These are phyloP conservation scores for Ophiostoma angusticollis DNA, from an alignment of 2,329 filamentous ascomycete genomes.

Conservation along the genomic window DNA sequence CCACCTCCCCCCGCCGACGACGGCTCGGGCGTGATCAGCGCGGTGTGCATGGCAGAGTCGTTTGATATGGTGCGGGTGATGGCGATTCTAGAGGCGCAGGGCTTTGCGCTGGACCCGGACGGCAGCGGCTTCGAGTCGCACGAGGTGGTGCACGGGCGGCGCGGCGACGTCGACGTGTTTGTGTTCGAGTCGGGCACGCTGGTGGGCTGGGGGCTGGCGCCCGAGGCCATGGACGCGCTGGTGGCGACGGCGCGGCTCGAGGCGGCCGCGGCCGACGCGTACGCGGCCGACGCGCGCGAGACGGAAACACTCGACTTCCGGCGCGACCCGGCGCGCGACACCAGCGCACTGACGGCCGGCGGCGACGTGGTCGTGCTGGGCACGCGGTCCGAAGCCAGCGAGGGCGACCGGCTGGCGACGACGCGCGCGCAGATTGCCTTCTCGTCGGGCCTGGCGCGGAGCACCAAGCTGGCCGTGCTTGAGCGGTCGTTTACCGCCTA, in stretches of 20 bases:
- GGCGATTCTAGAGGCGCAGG: slow-evolving; percentile 43
- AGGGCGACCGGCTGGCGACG: slow-evolving; percentile 36
- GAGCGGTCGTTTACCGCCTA: slow-evolving; percentile 74
- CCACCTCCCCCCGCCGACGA: slow-evolving; percentile 9
- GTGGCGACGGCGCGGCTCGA: slow-evolving; percentile 62
- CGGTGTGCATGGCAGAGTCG: slow-evolving; percentile 49
- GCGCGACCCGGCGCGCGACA: slow-evolving; percentile 59
- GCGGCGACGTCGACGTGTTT: slow-evolving; percentile 72
- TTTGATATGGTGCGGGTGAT: slow-evolving; percentile 51
- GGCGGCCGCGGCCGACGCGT: slow-evolving; percentile 62
- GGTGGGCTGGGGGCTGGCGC: slow-evolving; percentile 79
- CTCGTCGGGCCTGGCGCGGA: slow-evolving; percentile 82
- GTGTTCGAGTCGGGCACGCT: slow-evolving; percentile 91
- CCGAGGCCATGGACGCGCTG: slow-evolving; percentile 56
- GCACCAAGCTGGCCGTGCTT: slow-evolving; percentile 84
- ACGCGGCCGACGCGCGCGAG: slow-evolving; percentile 59
- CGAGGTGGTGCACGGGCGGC: slow-evolving; percentile 50
- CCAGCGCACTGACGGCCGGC: slow-evolving; percentile 62
- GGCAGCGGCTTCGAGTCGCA: slow-evolving; percentile 45
- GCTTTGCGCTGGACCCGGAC: slow-evolving; percentile 50
- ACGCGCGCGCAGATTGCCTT: slow-evolving; percentile 92
- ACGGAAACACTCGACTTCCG: slow-evolving; percentile 83
- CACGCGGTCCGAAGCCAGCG: slow-evolving; percentile 46
- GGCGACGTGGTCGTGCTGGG: slow-evolving; percentile 87
- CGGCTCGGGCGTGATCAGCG: slow-evolving; percentile 37